Evolutionary conservation across 2,329 filamentous ascomycete genomes (phyloP).

Genomic region (Trichoderma endophyticum): DNA sequence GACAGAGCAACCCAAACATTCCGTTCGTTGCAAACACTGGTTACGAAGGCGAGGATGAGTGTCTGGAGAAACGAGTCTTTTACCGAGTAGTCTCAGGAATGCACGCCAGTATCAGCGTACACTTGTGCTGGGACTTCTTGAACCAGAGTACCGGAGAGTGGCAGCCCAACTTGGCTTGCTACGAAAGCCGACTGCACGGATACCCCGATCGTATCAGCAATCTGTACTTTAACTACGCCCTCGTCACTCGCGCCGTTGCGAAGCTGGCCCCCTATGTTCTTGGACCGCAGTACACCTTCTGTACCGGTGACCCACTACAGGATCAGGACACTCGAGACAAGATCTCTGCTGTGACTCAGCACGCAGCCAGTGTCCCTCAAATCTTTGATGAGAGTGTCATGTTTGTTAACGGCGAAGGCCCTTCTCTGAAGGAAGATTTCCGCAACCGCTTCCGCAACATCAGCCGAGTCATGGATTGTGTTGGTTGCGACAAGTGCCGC

Average conservation of each 20-base stretch:
- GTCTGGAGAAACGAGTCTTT: conserved; percentile 97
- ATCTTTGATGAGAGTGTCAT: conserved; percentile 95
- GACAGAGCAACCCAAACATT: conserved; percentile 45
- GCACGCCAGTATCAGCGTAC: conserved; percentile 96
- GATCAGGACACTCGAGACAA: conserved; percentile 77
- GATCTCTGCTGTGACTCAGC: conserved; percentile 70
- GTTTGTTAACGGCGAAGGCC: conserved; percentile 77
- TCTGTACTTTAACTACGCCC: conserved; percentile 97
- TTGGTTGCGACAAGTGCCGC: conserved; percentile 96
- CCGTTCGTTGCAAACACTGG: conserved; percentile 61
- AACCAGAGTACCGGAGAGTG: conserved; percentile 94
- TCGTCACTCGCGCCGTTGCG: conserved; percentile 86
- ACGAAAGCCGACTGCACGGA: conserved; percentile 77
- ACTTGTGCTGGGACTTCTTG: conserved; percentile 92
- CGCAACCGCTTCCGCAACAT: conserved; percentile 96
- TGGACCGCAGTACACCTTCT: conserved; percentile 74
- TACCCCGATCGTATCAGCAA: conserved; percentile 92
- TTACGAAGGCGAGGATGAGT: conserved; percentile 82
- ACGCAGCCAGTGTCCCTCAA: conserved; percentile 65
- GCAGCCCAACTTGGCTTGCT: conserved; percentile 88
- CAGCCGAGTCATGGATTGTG: conserved; percentile 95
- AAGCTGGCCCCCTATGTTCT: conserved; percentile 82
- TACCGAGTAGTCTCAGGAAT: conserved; percentile 93
- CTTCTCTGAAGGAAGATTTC: conserved; percentile 92
- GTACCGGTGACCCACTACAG: conserved; percentile 77